Evolutionary conservation across 2,329 filamentous ascomycete genomes (phyloP), one percentile per base, ranked within the genome.

Genomic region (Aspergillus luchuensis): DNA sequence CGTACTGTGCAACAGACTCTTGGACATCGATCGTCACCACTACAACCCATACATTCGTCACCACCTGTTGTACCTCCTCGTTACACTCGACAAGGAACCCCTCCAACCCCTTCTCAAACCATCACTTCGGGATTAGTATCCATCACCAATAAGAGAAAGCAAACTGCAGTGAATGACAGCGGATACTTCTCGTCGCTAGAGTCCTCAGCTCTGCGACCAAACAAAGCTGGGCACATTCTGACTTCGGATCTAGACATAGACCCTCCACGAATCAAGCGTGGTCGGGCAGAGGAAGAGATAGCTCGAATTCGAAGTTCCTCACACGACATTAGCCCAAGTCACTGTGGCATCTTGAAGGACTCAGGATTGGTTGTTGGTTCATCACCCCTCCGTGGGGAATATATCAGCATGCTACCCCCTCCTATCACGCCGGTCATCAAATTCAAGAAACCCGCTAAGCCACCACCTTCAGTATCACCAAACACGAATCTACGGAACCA

Each of bases 181-280:
- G 95, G 95, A 43, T 99, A 98, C 77, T 97, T 96, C 74, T 98
- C 95, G 1, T 97, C 93, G 0, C 84, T 98, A 17, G 93, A 97
- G 69, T 98, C 95, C 2, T 98, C 95, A 0, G 92, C 85, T 13
- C 85, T 91, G 74, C 87, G 94, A 61, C 88, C 90, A 51, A 87
- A 88, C 64, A 85, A 86, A 65, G 82, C 85, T 62, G 80, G 80
- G 15, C 82, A 86, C 59, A 82, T 91, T 17, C 82, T 92, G 47
- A 91, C 89, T 4, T 94, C 91, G 0, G 92, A 96, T 70, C 75
- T 84, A 48, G 85, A 87, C 70, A 85, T 88, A 56, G 90, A 92
- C 67, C 88, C 89, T n/a, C 89, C 89, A 53, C 86, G 87, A 58
- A 89, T 92, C 69, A 96, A 94, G 80, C 89, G 91, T 62, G 94